Percentiles rank a stretch among this genome's conserved stretches.
Evolutionary conservation across 768 basidiomycete species (phyloP).

Genomic region (Boletus tomentosulus): DNA sequence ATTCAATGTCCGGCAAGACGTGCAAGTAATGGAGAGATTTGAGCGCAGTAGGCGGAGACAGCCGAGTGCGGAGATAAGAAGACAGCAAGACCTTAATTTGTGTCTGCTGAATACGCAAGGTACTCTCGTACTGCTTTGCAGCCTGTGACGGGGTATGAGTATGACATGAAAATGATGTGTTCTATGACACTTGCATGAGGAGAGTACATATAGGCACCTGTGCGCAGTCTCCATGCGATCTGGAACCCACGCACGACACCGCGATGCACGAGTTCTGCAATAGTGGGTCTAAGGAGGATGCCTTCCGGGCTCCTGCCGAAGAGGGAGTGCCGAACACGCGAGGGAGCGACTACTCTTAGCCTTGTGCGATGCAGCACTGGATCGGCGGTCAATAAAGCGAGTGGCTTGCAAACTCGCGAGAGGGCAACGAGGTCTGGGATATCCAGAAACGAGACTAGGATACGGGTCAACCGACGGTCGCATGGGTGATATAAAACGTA

Average conservation of each 20-base stretch:
- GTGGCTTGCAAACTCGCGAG: constrained; percentile 42
- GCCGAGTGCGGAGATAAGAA: constrained; percentile 49
- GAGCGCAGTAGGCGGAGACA: constrained; percentile 35
- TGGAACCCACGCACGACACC: constrained; percentile 67
- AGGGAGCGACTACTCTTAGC: constrained; percentile 58
- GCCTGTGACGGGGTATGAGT: constrained; percentile 40
- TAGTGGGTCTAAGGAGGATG: constrained; percentile 54
- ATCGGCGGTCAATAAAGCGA: constrained; percentile 53
- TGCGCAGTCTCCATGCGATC: constrained; percentile 63
- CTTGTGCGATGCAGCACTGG: constrained; percentile 62
- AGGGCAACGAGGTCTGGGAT: constrained; percentile 63
- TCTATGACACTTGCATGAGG: constrained; percentile 39
- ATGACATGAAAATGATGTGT: background rate
- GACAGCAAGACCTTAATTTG: constrained; percentile 52
- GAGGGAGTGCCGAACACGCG: constrained; percentile 60
- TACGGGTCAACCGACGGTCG: background rate
- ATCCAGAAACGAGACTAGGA: constrained; percentile 65
- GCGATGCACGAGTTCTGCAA: constrained; percentile 63
- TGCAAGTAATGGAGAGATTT: constrained; percentile 45
- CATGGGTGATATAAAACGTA: constrained; percentile 25
- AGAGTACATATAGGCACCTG: constrained; percentile 63
- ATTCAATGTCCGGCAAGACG: constrained; percentile 62
- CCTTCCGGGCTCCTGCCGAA: constrained; percentile 58
- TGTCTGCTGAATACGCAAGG: constrained; percentile 48
- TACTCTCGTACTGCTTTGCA: constrained; percentile 61